phyloP scores from a whole-genome alignment of 1,284 basidiomycete species.

The Sanguinoderma infundibulare region DNA sequence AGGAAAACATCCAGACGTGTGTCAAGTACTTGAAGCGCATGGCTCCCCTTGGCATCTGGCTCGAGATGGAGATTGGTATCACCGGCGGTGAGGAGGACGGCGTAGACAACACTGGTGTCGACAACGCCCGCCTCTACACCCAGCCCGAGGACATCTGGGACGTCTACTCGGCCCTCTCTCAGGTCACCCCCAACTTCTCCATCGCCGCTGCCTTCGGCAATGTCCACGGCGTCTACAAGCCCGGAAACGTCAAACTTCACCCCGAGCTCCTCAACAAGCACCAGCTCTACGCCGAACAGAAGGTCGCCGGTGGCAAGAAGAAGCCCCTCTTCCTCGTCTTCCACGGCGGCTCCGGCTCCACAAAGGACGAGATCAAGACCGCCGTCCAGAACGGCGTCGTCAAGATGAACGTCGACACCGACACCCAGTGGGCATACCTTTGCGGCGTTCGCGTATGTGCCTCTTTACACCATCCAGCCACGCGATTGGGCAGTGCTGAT shows the following conservation, averaged over 20 bases:
- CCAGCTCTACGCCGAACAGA: conserved; percentile 78
- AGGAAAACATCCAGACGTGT: conserved; percentile 95
- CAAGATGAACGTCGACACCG: conserved; percentile 97
- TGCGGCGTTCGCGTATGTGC: conserved; percentile 77
- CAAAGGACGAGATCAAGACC: conserved; percentile 94
- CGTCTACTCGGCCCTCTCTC: conserved; percentile 83
- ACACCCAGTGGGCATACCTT: conserved; percentile 94
- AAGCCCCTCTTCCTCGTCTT: conserved; percentile 98
- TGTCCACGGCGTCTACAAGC: conserved; percentile 97
- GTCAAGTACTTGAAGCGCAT: conserved; percentile 96
- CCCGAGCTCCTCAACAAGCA: conserved; percentile 95
- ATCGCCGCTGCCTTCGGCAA: conserved; percentile 98
- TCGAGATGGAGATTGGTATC: conserved; percentile 99
- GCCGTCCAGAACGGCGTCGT: conserved; percentile 94
- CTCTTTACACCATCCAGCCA: no score
- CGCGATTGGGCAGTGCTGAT: background rate
- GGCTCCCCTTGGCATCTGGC: conserved; percentile 93
- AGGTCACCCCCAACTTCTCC: conserved; percentile 93
- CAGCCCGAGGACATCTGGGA: conserved; percentile 98
- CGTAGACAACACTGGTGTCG: conserved; percentile 94
- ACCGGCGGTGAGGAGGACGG: conserved; percentile 99
- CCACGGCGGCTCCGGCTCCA: conserved; percentile 99
- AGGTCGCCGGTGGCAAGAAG: conserved; percentile 70
- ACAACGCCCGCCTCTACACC: conserved; percentile 95
- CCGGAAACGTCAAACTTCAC: conserved; percentile 90